Percentiles rank a stretch among this genome's conserved stretches.
Conservation (phyloP, 2,329 filamentous ascomycete genomes). For the Aspergillus versicolor region DNA sequence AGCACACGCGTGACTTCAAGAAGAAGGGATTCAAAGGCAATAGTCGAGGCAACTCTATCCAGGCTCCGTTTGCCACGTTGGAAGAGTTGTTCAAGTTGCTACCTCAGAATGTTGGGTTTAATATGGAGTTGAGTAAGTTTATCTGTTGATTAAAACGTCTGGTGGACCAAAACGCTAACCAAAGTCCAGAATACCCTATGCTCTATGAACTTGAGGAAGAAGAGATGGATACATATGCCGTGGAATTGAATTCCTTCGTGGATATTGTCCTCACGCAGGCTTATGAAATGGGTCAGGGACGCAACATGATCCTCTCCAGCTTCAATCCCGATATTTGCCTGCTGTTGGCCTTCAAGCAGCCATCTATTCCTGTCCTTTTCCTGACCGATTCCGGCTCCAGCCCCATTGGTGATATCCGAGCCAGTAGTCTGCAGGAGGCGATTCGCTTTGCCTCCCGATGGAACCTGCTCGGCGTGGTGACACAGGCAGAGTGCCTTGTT, state of each 20-base stretch:
- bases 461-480: constrained; percentile 91
- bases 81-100: constrained; percentile 89
- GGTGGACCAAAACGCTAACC: constrained; percentile 21
- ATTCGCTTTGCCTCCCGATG: constrained; percentile 91
- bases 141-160: constrained; percentile 14
- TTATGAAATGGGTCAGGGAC: constrained; percentile 75
- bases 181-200: constrained; percentile 78
- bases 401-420: constrained; percentile 82
- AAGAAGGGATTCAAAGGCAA: constrained; percentile 95
- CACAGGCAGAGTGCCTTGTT: constrained; percentile 82
- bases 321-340: constrained; percentile 98
- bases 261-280: constrained; percentile 89
- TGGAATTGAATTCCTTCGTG: constrained; percentile 94
- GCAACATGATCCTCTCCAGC: constrained; percentile 95
- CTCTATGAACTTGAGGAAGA: constrained; percentile 91
- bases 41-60: constrained; percentile 88
- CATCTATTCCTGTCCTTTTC: constrained; percentile 92
- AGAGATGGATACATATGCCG: constrained; percentile 93
- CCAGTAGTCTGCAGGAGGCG: constrained; percentile 89
- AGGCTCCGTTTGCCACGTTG: constrained; percentile 90
- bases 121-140: constrained; percentile 82
- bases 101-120: constrained; percentile 83
- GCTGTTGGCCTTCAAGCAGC: constrained; percentile 93
- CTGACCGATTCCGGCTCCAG: constrained; percentile 83
- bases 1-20: constrained; percentile 94